Evolutionary conservation across 176 grass and related monocot genomes (phyloP), one percentile per base, ranked within the genome.

Genomic region (Oryza glaberrima): DNA sequence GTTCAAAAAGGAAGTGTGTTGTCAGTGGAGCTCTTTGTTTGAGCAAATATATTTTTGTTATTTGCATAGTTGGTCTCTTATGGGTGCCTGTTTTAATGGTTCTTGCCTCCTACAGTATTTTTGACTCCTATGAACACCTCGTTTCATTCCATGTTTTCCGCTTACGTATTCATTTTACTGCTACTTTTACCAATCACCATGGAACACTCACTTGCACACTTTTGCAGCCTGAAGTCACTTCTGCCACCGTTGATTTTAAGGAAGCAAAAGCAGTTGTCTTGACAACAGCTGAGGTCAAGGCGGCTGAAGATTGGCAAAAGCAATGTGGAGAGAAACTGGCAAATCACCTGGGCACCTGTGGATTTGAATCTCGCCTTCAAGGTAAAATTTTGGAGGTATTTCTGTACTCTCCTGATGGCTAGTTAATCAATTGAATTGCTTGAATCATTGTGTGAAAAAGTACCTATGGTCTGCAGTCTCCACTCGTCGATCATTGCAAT

Each of bases 301-400:
- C 47, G 8, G 25, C 40, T 51, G 65, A 92, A 23, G 78, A 89
- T 79, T 95, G 96, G 96, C 87, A 94, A 66, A 89, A 92, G 23
- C 85, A 92, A n/a, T 77, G 88, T 60, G 96, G 96, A 71, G 83
- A 89, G 58, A 92, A 88, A 76, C 85, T 98, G 30, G 96, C 96
- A 86, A 84, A 86, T 28, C 91, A 98, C 75, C 87, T 98, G 44
- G 90, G 93, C 4, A 89, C 96, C 63, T 98, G 91, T 77, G 96
- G 93, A 85, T 98, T 98, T 80, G 83, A 93, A 67, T 98, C 91
- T 75, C 66, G 38, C 81, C 41, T 93, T 17, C 85, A 90, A 86
- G 93, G 91, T 83, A 82, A 83, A 72, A 38, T 16, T 58, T 58
- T 58, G 15, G 54, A 58, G 54, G 15, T 13, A 2, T 58, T 58